Base-by-base conservation (phyloP, 805 yeast species). In the Candida adriatica region DNA sequence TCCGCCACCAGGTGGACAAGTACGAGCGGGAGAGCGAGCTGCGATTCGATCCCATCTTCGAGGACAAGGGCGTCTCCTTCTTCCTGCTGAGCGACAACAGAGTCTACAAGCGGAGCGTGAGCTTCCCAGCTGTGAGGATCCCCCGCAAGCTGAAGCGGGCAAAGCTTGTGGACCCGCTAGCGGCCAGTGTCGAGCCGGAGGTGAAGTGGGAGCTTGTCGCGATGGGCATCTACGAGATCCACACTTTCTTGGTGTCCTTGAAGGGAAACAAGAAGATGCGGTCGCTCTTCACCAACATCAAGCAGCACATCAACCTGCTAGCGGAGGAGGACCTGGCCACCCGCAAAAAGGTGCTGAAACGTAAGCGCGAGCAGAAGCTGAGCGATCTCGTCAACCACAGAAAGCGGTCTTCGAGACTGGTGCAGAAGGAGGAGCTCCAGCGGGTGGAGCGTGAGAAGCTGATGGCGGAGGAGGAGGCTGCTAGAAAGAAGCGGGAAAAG, bases 351-450 rank as follows among this genome's bases (percentile, higher is more conserved):
- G 59, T 75, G 13, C 50, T 68, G 18, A 72, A 71, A 40, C 61
- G 81, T 44, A 71, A 67, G 43, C 77, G 73, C 49, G 84, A 78
- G 34, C 66, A 71, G 27, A 77, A 80, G 41, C 64, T 82, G 67
- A 73, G 71, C 29, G 70, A 68, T 15, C 53, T 83, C 33, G 56
- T 83, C 48, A 76, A 76, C 4, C 72, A 81, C 35, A 66, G 92
- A 46, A 82, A 83, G 46, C 66, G 85, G 42, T 81, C 90, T 0
- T 73, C 86, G 2, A 67, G 92, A 55, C 55, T 83, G 26, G 83
- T 79, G 43, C 81, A 80, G 13, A 75, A 73, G 46, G 81, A 75
- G 39, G 85, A 80, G 40, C 73, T 69, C 14, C 64, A 64, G 31
- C 59, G 59, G 29, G 51, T 59, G 18, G 65, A 62, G 35, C 11